Percentiles rank a stretch among this genome's conserved stretches.
phyloP scores from a whole-genome alignment of 805 yeast genomes.

The Lachancea dasiensis region DNA sequence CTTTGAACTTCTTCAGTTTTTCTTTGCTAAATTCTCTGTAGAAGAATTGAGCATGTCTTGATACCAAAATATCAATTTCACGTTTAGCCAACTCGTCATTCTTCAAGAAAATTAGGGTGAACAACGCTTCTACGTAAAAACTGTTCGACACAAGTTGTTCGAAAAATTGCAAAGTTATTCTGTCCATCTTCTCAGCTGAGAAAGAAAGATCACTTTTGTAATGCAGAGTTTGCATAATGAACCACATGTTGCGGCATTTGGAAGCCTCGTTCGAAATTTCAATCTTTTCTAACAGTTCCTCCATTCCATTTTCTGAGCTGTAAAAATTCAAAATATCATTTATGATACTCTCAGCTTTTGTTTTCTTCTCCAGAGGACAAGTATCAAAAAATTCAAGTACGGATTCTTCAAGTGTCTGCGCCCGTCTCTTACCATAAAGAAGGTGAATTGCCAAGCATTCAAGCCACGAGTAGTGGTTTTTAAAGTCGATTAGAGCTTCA shows the following conservation, averaged over 20 bases:
- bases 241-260: slow-evolving; percentile 46
- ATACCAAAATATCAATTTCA: slow-evolving; percentile 33
- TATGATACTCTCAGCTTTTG: slow-evolving; percentile 16
- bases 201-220: slow-evolving; percentile 24
- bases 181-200: slow-evolving; percentile 32
- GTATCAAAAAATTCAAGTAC: slow-evolving; percentile 23
- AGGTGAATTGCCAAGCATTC: slow-evolving; percentile 51
- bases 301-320: slow-evolving; percentile 18
- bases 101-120: slow-evolving; percentile 51
- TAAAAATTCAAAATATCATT: slow-evolving; percentile 29
- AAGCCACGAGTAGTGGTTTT: slow-evolving; percentile 57
- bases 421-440: slow-evolving; percentile 54
- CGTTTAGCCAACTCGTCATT: slow-evolving; percentile 42
- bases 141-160: slow-evolving; percentile 44
- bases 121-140: slow-evolving; percentile 54
- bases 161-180: slow-evolving; percentile 40
- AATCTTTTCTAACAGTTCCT: slow-evolving; percentile 12
- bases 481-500: slow-evolving; percentile 30
- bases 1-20: slow-evolving; percentile 36
- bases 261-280: slow-evolving; percentile 18
- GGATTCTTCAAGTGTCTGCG: slow-evolving; percentile 31
- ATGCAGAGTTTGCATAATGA: slow-evolving; percentile 41
- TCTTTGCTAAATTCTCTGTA: slow-evolving; percentile 6
- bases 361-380: slow-evolving; percentile 7
- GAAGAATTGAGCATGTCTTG: slow-evolving; percentile 23